These are phyloP conservation scores for Penicillium cataractarum DNA, from an alignment of 495 filamentous ascomycete genomes.

Conservation along the genomic window DNA sequence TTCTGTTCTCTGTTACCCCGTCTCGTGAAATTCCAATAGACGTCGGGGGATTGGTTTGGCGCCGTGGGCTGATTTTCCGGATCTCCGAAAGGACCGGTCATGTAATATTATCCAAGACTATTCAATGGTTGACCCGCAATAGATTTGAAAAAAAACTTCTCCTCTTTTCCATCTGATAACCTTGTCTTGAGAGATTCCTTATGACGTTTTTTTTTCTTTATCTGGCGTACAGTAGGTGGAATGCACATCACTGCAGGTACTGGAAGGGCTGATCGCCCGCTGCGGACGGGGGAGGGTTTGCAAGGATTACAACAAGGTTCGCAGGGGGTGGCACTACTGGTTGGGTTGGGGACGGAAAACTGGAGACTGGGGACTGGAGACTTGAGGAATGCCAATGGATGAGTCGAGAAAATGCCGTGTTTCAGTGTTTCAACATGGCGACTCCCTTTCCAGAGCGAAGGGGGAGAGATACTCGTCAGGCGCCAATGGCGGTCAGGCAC, in stretches of 20 bases:
- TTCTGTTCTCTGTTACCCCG: slow-evolving; percentile 31
- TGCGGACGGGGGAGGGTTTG: neutral
- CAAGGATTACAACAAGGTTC: neutral
- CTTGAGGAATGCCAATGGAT: slow-evolving; percentile 1
- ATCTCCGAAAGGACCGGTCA: slow-evolving; percentile 35
- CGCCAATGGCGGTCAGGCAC: slow-evolving; percentile 27
- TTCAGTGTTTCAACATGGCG: slow-evolving; percentile 8
- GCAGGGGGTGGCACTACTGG: slow-evolving; percentile 5
- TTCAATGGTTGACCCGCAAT: slow-evolving; percentile 35
- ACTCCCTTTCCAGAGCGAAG: neutral
- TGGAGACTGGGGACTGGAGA: neutral
- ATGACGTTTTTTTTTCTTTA: neutral
- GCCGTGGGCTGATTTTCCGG: slow-evolving; percentile 35
- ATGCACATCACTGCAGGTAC: slow-evolving; percentile 23
- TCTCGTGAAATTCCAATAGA: slow-evolving; percentile 27
- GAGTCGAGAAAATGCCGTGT: slow-evolving; percentile 5
- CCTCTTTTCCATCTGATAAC: slow-evolving; percentile 19
- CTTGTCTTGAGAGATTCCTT: neutral
- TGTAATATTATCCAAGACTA: slow-evolving; percentile 48
- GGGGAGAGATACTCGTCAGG: slow-evolving; percentile 2
- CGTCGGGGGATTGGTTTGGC: slow-evolving; percentile 29
- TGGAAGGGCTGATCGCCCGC: neutral
- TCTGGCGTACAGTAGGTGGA: slow-evolving; percentile 5
- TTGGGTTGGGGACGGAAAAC: neutral
- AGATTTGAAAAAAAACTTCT: slow-evolving; percentile 29